Base-by-base conservation (phyloP, 495 filamentous ascomycete genomes). In the Aspergillus funiculosus region DNA sequence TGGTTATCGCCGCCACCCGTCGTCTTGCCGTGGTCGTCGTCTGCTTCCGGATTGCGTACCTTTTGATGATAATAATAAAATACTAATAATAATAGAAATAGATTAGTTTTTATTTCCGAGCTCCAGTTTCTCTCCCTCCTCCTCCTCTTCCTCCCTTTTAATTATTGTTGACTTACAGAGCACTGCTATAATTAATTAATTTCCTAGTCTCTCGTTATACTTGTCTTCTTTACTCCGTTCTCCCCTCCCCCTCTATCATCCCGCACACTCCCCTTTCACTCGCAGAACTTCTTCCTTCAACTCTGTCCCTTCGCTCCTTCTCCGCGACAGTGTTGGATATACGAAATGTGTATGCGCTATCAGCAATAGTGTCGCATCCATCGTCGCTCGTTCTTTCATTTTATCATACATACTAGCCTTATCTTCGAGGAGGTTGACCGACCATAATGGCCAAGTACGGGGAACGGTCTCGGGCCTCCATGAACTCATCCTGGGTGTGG, bases 401-500 rank as follows among this genome's bases (percentile, higher is more conserved):
- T n/a, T 20, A 29, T 11, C 11, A 27, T 15, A 32, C n/a, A 14
- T 10, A 45, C 11, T 18, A 27, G 13, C 19, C 18, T 36, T 11
- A 24, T n/a, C 4, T 19, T 28, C 19, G 28, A 30, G 14, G 11
- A 26, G 27, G n/a, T n/a, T n/a, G n/a, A n/a, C n/a, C n/a, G 26
- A 14, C 15, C 19, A 70, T 67, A 63, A 30, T 63, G 17, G 31
- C 59, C 29, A 62, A 60, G 39, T 31, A 46, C 29, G 56, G 57
- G 28, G 60, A 67, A 21, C 53, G 54, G 43, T 29, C 54, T 24
- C 39, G 44, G 18, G 14, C 43, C 32, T 41, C 58, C 14, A 57
- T 57, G 26, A 59, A 57, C 21, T 55, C 58, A 24, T 64, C 67
- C 20, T 62, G 60, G 58, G 53, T 64, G 25, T 63, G 61, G 61